Conservation (phyloP, 2,329 filamentous ascomycete species). For the Cladosporium sp. region DNA sequence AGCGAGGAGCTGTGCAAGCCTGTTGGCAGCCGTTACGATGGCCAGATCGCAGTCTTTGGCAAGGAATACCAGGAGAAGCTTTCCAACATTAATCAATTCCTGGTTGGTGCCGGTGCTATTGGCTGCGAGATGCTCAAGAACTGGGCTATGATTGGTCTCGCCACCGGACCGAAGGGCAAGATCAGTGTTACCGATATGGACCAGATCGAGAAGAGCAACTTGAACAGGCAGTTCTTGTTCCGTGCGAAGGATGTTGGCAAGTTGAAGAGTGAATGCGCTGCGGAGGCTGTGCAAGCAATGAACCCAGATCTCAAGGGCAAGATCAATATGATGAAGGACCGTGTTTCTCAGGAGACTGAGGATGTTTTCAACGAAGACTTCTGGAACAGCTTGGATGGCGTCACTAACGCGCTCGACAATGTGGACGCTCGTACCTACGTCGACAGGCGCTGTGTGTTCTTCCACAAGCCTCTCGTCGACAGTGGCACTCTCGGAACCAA, state of each 20-base stretch:
- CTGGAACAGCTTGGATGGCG: constrained; percentile 81
- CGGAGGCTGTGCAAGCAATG: constrained; percentile 87
- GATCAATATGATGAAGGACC: constrained; percentile 80
- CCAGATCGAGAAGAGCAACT: constrained; percentile 97
- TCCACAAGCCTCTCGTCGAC: constrained; percentile 93
- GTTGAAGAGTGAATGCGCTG: constrained; percentile 94
- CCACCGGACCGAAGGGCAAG: constrained; percentile 79
- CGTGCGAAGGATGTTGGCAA: constrained; percentile 87
- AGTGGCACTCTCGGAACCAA: constrained; percentile 98
- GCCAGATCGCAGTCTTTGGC: constrained; percentile 95
- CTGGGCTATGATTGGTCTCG: constrained; percentile 98
- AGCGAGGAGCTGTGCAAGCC: constrained; percentile 88
- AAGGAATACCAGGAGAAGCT: constrained; percentile 92
- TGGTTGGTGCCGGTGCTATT: constrained; percentile 94
- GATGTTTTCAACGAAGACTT: constrained; percentile 91
- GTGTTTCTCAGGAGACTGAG: constrained; percentile 88
- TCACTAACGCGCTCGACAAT: constrained; percentile 97
- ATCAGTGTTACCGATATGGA: constrained; percentile 97
- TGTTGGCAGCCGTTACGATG: constrained; percentile 81
- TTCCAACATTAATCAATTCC: constrained; percentile 82
- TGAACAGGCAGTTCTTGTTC: constrained; percentile 97
- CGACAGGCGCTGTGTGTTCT: constrained; percentile 94
- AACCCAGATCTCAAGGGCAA: constrained; percentile 88
- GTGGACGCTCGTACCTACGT: constrained; percentile 96
- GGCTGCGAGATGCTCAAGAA: constrained; percentile 99